Percentiles rank a stretch among this genome's conserved stretches.
Evolutionary conservation across 1,139 yeast species (phyloP).

Genomic region (Magnusiomyces starmeri): DNA sequence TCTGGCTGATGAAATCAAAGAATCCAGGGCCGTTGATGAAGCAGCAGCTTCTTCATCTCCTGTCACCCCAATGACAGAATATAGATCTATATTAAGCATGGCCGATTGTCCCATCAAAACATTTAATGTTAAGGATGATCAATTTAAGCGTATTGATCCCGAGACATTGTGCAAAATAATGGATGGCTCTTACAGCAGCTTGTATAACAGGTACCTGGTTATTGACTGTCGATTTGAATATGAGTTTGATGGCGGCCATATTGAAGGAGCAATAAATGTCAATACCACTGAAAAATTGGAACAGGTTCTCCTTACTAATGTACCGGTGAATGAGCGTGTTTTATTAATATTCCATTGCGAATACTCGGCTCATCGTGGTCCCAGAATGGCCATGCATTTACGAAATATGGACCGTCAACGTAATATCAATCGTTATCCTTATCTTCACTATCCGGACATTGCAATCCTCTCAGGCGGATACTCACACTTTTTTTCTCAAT

Average conservation of each 20-base stretch:
- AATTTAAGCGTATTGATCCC: constrained; percentile 67
- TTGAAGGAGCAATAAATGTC: constrained; percentile 71
- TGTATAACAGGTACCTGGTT: constrained; percentile 54
- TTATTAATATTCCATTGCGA: constrained; percentile 88
- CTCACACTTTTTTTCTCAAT: constrained; percentile 58
- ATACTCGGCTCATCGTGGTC: constrained; percentile 87
- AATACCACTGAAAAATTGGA: constrained; percentile 66
- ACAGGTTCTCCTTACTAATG: constrained; percentile 29
- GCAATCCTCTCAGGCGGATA: constrained; percentile 89
- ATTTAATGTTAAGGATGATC: constrained; percentile 46
- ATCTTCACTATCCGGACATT: constrained; percentile 77
- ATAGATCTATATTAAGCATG: constrained; percentile 18
- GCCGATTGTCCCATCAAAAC: constrained; percentile 28
- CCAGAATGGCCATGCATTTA: constrained; percentile 80
- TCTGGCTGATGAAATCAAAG: constrained; percentile 27
- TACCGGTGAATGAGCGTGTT: constrained; percentile 30
- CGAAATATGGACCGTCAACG: constrained; percentile 73
- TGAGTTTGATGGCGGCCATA: constrained; percentile 91
- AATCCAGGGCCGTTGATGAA: constrained; percentile 14
- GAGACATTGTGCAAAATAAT: constrained; percentile 57
- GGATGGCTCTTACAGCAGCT: constrained; percentile 45
- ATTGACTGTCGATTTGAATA: constrained; percentile 90
- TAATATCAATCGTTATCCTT: constrained; percentile 72
- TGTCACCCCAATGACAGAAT: constrained; percentile 9
- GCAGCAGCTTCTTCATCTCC: constrained; percentile 13